Conservation (phyloP, 192 early-diverging fungal species). For the Haplosporangium gracile region DNA sequence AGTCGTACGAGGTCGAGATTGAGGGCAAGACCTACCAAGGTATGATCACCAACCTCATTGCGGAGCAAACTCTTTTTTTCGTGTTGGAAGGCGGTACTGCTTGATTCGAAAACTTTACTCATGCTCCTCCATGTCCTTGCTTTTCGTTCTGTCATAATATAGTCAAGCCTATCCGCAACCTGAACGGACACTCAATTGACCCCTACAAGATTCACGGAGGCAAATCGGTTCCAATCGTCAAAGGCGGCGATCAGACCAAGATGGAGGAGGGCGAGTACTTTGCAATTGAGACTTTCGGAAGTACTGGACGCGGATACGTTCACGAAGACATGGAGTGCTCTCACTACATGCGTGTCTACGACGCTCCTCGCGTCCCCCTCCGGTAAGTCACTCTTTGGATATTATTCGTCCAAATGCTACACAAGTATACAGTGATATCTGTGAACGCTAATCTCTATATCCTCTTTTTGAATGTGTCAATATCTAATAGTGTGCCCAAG, state of each 20-base stretch:
- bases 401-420: neutral
- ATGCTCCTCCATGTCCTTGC: neutral
- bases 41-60: conserved; percentile 14
- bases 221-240: conserved; percentile 96
- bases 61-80: neutral
- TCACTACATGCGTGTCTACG: conserved; percentile 85
- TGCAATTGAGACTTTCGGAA: conserved; percentile 98
- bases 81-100: neutral
- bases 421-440: neutral
- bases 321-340: conserved; percentile 91
- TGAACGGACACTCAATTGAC: conserved; percentile 96
- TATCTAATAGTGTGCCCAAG: conserved; percentile 67
- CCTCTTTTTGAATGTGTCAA: neutral
- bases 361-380: conserved; percentile 74
- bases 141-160: neutral
- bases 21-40: conserved; percentile 92
- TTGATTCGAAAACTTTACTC: conserved; percentile 14
- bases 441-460: neutral
- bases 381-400: conserved; percentile 57
- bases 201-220: conserved; percentile 93
- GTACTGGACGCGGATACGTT: conserved; percentile 93
- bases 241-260: conserved; percentile 87
- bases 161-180: conserved; percentile 95
- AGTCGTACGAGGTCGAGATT: conserved; percentile 96
- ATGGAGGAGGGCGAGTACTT: conserved; percentile 97